Evolutionary conservation across 2,329 filamentous ascomycete genomes (phyloP).

Genomic region (Phialemoniopsis sp.): DNA sequence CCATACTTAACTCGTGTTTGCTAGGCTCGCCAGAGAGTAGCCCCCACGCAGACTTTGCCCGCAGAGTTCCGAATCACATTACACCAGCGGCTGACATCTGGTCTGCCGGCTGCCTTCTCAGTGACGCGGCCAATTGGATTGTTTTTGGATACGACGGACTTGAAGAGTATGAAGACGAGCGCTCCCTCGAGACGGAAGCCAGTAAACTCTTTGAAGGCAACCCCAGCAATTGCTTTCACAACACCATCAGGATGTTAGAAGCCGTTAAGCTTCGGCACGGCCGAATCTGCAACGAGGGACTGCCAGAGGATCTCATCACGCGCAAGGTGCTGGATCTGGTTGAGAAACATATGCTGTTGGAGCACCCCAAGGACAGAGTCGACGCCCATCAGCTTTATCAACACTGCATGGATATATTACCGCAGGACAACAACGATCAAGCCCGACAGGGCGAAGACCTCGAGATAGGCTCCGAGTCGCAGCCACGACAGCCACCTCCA

Average conservation of each 20-base stretch:
- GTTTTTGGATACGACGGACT: constrained; percentile 6
- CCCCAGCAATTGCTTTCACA: constrained; percentile 10
- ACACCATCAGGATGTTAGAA: constrained; percentile 2
- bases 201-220: constrained; percentile 3
- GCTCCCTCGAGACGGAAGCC: background rate
- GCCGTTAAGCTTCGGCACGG: constrained; percentile 8
- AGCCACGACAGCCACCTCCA: background rate
- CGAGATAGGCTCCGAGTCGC: constrained; percentile 4
- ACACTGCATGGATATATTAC: too few relatives aligned
- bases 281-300: constrained; percentile 6
- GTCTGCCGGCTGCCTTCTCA: constrained; percentile 10
- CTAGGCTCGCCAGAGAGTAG: constrained; percentile 9
- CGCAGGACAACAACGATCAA: constrained; percentile 5
- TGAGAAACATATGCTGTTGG: constrained; percentile 10
- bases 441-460: constrained; percentile 7
- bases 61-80: constrained; percentile 5
- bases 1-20: constrained; percentile 1
- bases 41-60: constrained; percentile 6
- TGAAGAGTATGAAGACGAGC: constrained; percentile 5
- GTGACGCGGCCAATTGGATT: constrained; percentile 11
- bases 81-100: constrained; percentile 11
- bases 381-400: too few relatives aligned
- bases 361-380: too few relatives aligned
- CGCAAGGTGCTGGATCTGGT: constrained; percentile 8
- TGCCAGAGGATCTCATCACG: constrained; percentile 8